Evolutionary conservation across 441 rosid species (phyloP).

Genomic region (Codiaeum variegatum): DNA sequence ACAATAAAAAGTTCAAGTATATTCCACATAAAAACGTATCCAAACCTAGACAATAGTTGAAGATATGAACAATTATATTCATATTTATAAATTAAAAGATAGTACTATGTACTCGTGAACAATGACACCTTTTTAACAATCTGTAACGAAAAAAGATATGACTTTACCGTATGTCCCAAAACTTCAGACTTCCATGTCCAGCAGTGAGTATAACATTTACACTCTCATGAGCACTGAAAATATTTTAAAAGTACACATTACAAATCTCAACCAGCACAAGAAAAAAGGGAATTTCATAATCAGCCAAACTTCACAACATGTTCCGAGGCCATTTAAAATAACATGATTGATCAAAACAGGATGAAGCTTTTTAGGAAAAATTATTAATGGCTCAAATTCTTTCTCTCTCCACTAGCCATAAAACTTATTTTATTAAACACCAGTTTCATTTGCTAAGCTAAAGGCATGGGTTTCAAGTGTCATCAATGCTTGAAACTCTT

Average conservation of each 20-base stretch:
- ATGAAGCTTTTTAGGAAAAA: too few species aligned
- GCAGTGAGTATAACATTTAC: constrained; percentile 69
- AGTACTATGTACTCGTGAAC: not conserved
- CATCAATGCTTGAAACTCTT: too few species aligned
- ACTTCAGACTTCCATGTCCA: constrained; percentile 80
- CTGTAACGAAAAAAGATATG: constrained; percentile 11
- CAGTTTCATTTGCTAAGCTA: too few species aligned
- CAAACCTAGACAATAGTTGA: not conserved
- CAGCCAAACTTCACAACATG: constrained; percentile 6
- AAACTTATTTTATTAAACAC: too few species aligned
- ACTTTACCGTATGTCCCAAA: constrained; percentile 85
- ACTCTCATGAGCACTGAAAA: constrained; percentile 61
- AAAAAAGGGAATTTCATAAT: not conserved
- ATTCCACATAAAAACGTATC: not conserved
- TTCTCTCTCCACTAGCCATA: too few species aligned
- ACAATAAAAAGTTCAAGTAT: not conserved
- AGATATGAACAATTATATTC: not conserved
- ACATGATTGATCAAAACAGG: not conserved
- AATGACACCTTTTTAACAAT: constrained; percentile 2
- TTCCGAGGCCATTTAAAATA: not conserved
- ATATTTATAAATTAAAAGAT: not conserved
- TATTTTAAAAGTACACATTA: constrained; percentile 12
- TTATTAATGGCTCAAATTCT: too few species aligned
- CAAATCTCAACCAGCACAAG: constrained; percentile 14
- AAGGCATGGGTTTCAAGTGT: too few species aligned